Percentiles rank a stretch among this genome's conserved stretches.
These are phyloP conservation scores for Yamadazyma endophytica DNA, from an alignment of 805 yeast genomes.

Conservation along the genomic window DNA sequence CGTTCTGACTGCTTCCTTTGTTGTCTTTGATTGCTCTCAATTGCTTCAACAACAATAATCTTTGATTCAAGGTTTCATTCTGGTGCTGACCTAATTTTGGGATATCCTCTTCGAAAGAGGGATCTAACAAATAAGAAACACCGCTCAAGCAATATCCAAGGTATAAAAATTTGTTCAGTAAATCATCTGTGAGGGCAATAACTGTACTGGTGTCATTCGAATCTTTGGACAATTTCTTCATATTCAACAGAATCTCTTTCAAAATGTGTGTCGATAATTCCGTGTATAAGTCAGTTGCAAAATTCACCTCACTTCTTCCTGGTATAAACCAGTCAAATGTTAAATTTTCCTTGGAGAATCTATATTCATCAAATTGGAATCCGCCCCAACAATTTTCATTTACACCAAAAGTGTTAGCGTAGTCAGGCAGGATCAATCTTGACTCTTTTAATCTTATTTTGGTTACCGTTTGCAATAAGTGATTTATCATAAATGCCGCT, in stretches of 20 bases:
- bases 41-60: constrained; percentile 30
- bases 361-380: constrained; percentile 50
- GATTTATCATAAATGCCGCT: constrained; percentile 62
- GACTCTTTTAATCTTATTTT: constrained; percentile 56
- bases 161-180: constrained; percentile 53
- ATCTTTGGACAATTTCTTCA: constrained; percentile 19
- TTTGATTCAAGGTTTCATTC: constrained; percentile 28
- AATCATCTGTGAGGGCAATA: constrained; percentile 43
- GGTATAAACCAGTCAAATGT: constrained; percentile 78
- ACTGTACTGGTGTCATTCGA: constrained; percentile 13
- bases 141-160: constrained; percentile 66
- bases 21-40: constrained; percentile 22
- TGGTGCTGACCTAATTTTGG: constrained; percentile 31
- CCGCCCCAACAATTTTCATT: constrained; percentile 71
- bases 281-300: constrained; percentile 59
- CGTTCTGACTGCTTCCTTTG: constrained; percentile 13
- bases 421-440: constrained; percentile 48
- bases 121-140: constrained; percentile 66
- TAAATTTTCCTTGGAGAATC: constrained; percentile 48
- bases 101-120: constrained; percentile 52
- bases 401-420: constrained; percentile 31
- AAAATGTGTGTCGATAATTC: constrained; percentile 43
- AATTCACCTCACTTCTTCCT: constrained; percentile 44
- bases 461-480: constrained; percentile 59
- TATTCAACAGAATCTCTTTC: constrained; percentile 34